These are phyloP conservation scores for Phaeosphaeria sp. DNA, from an alignment of 2,329 filamentous ascomycete genomes.

Conservation along the genomic window DNA sequence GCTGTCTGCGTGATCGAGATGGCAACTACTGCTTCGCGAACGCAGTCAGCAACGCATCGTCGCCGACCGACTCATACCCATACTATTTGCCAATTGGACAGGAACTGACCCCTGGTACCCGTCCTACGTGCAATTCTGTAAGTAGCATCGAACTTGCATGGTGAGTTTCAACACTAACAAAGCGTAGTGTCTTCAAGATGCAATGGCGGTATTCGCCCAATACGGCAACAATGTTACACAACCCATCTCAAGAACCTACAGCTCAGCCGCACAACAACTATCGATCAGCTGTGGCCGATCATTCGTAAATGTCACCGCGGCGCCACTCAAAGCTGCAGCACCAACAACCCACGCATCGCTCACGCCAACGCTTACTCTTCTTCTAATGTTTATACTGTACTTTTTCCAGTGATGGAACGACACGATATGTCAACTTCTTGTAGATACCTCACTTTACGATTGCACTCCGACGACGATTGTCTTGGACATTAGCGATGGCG, in stretches of 20 bases:
- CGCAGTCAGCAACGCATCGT: slow-evolving; percentile 77
- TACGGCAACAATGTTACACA: slow-evolving; percentile 71
- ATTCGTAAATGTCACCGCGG: slow-evolving; percentile 62
- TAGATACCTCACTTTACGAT: slow-evolving; percentile 24
- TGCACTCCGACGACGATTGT: slow-evolving; percentile 22
- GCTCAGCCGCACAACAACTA: slow-evolving; percentile 73
- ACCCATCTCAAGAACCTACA: slow-evolving; percentile 73
- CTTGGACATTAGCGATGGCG: slow-evolving; percentile 48
- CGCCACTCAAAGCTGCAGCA: slow-evolving; percentile 43
- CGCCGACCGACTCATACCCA: slow-evolving; percentile 75
- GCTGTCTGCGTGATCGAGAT: slow-evolving; percentile 74
- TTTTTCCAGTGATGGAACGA: slow-evolving; percentile 37
- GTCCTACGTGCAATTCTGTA: slow-evolving; percentile 71
- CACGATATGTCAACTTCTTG: slow-evolving; percentile 23
- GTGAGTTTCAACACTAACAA: neutral
- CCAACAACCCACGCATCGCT: slow-evolving; percentile 27
- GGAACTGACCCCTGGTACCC: slow-evolving; percentile 68
- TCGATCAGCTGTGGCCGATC: slow-evolving; percentile 67
- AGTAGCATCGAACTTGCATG: neutral
- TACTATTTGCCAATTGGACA: slow-evolving; percentile 87
- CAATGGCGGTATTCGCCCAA: slow-evolving; percentile 80
- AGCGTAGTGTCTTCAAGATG: slow-evolving; percentile 71
- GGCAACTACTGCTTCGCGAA: slow-evolving; percentile 80
- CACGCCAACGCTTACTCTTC: slow-evolving; percentile 39
- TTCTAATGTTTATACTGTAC: slow-evolving; percentile 44